phyloP scores from a whole-genome alignment of 2,329 filamentous ascomycete genomes.

The Raffaelea arxii region DNA sequence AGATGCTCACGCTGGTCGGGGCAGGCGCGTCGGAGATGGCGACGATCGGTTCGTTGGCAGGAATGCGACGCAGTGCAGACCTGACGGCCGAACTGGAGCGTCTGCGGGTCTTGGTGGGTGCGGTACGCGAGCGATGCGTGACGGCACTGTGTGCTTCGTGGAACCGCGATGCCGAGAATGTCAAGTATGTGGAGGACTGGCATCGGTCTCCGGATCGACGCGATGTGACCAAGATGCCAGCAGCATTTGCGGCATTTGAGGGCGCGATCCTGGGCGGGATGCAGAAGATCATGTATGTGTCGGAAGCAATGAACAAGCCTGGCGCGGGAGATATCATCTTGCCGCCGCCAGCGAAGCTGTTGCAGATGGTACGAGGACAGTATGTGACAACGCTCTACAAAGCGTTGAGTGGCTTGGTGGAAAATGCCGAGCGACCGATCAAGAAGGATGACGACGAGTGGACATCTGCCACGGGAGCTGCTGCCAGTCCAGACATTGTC shows the following conservation, averaged over 20 bases:
- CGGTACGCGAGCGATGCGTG: conserved; percentile 74
- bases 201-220: conserved; percentile 69
- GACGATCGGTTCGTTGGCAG: conserved; percentile 47
- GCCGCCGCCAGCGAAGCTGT: conserved; percentile 74
- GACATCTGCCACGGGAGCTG: conserved; percentile 31
- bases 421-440: conserved; percentile 76
- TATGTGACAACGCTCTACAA: conserved; percentile 94
- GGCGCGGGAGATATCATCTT: conserved; percentile 69
- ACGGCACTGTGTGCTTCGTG: conserved; percentile 81
- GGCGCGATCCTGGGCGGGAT: conserved; percentile 71
- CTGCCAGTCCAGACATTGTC: conserved; percentile 26
- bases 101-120: conserved; percentile 64
- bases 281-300: conserved; percentile 92
- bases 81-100: conserved; percentile 55
- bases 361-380: conserved; percentile 83
- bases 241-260: conserved; percentile 77
- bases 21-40: conserved; percentile 81
- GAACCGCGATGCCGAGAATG: conserved; percentile 88
- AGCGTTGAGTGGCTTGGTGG: conserved; percentile 88
- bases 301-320: conserved; percentile 69
- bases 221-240: conserved; percentile 86
- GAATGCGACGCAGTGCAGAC: conserved; percentile 35
- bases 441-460: conserved; percentile 56
- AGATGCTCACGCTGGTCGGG: conserved; percentile 74
- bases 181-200: conserved; percentile 92